Evolutionary conservation across 169 alveolate genomes (phyloP).

Genomic region (Plasmodium gallinaceum): DNA sequence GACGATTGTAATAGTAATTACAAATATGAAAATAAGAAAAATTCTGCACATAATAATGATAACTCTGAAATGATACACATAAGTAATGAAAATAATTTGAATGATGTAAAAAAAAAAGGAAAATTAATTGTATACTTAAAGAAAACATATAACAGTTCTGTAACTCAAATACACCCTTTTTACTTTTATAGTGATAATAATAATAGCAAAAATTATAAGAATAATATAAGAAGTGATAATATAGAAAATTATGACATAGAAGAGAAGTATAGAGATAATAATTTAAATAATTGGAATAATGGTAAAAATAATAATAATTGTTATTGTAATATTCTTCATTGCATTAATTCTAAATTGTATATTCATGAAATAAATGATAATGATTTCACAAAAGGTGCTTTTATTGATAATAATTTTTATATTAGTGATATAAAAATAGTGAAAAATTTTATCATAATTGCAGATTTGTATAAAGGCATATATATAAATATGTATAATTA

Average conservation of each 20-base stretch:
- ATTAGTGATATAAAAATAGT: slow-evolving; percentile 51
- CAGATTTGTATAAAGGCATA: slow-evolving; percentile 57
- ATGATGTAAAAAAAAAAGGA: not conserved
- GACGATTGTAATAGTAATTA: not conserved
- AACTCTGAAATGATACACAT: not conserved
- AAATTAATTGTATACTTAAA: slow-evolving; percentile 31
- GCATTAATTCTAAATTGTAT: slow-evolving; percentile 32
- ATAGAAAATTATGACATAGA: not conserved
- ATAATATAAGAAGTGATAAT: not conserved
- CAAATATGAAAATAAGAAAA: not conserved
- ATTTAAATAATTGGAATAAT: not conserved
- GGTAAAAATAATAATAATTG: not conserved
- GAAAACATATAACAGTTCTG: slow-evolving; percentile 52
- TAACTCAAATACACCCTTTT: slow-evolving; percentile 40
- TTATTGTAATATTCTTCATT: slow-evolving; percentile 32
- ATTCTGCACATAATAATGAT: not conserved
- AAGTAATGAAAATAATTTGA: not conserved
- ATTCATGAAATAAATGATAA: slow-evolving; percentile 52
- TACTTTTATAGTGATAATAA: slow-evolving; percentile 28
- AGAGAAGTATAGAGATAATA: not conserved
- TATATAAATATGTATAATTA: slow-evolving; percentile 61
- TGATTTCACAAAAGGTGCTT: slow-evolving; percentile 70
- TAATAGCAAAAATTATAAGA: not conserved
- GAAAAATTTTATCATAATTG: slow-evolving; percentile 37
- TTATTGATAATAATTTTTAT: slow-evolving; percentile 52